Base-by-base conservation (phyloP, 1,284 basidiomycete genomes). In the Fomes fomentarius region DNA sequence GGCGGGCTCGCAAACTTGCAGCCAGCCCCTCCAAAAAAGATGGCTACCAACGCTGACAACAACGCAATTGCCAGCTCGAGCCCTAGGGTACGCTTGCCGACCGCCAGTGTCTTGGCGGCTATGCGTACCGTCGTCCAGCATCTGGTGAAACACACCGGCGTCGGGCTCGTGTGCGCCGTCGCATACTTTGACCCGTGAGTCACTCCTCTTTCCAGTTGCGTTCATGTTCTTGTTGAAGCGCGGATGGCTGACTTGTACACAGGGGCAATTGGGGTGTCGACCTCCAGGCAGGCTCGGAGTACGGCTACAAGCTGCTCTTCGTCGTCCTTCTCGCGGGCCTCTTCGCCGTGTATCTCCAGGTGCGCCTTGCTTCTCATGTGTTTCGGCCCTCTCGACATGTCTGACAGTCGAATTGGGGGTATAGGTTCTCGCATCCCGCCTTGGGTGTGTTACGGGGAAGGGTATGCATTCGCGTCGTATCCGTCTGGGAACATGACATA, bases 261-360 rank as follows among this genome's bases (percentile, higher is more conserved):
- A 87, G 85, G 15, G 87, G 86, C 25, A 89, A 89, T 66, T 91
- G 89, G 88, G 83, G 83, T 11, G 87, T 89, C 8, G 88, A 90
- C 69, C 71, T 90, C n/a, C 81, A 86, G 66, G 87, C 87, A 8
- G 91, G 90, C 6, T 85, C 87, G 14, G 68, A 83, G 57, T 92
- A 81, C 69, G 94, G 94, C 0, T 96, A 95, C 76, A 83, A 85
- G 61, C 80, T 96, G 28, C 80, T 97, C 34, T 95, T 96, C 67
- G 81, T 96, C 46, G 87, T 97, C 14, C 79, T 97, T 2, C 67
- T 96, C n/a, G 82, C 94, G 0, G 92, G 93, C n/a, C 63, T 95
- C n/a, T 87, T 93, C 50, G 94, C 92, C 11, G 82, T 90, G 1
- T 81, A 89, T 51, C 76, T 93, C 22, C 91, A 92, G 78, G 87